Base-by-base conservation (phyloP, 2,329 filamentous ascomycete species). In the Arachnomyces sp. region DNA sequence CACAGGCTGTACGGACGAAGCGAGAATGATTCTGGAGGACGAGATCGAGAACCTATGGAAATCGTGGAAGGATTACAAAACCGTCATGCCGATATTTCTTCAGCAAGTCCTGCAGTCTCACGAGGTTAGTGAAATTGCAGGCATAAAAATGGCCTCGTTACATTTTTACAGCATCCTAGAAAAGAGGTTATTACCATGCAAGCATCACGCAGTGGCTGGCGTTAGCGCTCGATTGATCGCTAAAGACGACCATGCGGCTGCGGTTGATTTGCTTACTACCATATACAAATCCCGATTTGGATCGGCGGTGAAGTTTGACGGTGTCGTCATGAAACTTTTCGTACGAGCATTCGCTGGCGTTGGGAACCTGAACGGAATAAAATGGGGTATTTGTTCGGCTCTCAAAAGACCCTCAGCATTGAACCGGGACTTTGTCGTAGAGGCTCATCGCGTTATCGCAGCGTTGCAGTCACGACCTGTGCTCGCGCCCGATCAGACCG, bases 351-450 rank as follows among this genome's bases (percentile, higher is more conserved):
- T 58, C 32, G 51, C 57, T 1, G 40, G 41, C 2, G 39, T 45
- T 4, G 49, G 52, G 3, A 55, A 63, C 25, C 39, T 59, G 6
- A 50, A 53, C n/a, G 64, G 63, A 2, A 45, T 65, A 2, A 60
- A 62, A 36, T 66, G 64, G 64, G 64, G 61, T 36, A 53, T 66
- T 31, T 38, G 64, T 38, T 60, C 60, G 2, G 58, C 52, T n/a
- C 48, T 66, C 16, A 50, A 57, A 18, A 58, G 62, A 18, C 44
- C 47, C 2, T 60, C 56, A 25, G 53, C 57, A 9, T 40, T 58
- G 16, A 54, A 43, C 30, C 52, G 40, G 16, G 52, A 59, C 35
- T 56, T 66, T 18, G 44, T 63, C 2, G 56, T 55, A 13, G 64
- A 66, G 40, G 50, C 54, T 7, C 49, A 53, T 18, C 55, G 56